Evolutionary conservation across 768 basidiomycete genomes (phyloP).

Genomic region (Phlebiopsis gigantea): DNA sequence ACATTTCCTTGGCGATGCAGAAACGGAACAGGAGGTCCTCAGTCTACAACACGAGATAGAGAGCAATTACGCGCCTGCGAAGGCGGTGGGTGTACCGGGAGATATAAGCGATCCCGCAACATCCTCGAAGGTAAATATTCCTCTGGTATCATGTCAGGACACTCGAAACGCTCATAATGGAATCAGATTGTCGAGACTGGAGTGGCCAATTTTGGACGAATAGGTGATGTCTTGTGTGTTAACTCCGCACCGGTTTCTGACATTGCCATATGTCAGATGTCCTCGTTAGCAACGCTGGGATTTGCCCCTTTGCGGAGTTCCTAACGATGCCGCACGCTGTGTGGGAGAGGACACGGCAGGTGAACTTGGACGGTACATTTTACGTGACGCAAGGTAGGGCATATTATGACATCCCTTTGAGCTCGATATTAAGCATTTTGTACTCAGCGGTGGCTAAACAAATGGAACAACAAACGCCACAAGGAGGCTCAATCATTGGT

Average conservation of each 20-base stretch:
- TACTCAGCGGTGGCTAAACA: constrained; percentile 61
- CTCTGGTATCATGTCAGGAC: not conserved
- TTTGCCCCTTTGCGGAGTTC: constrained; percentile 76
- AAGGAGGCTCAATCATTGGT: constrained; percentile 71
- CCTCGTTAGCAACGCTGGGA: constrained; percentile 57
- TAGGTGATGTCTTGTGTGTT: constrained; percentile 40
- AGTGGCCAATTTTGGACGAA: constrained; percentile 54
- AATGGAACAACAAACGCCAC: constrained; percentile 64
- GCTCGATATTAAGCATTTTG: not conserved
- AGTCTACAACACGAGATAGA: constrained; percentile 44
- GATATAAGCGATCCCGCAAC: constrained; percentile 60
- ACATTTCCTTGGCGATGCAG: constrained; percentile 61
- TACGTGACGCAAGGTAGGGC: constrained; percentile 55
- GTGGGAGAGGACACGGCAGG: constrained; percentile 61
- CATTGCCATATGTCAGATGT: constrained; percentile 30
- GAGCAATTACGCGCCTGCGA: constrained; percentile 27
- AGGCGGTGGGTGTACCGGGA: constrained; percentile 49
- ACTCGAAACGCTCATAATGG: not conserved
- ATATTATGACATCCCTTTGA: not conserved
- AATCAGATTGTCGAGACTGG: constrained; percentile 57
- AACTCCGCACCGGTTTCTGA: not conserved
- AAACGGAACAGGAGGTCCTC: constrained; percentile 44
- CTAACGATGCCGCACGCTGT: constrained; percentile 60
- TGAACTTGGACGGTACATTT: constrained; percentile 75
- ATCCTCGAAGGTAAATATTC: constrained; percentile 40